Percentiles rank a stretch among this genome's conserved stretches.
Evolutionary conservation across 169 alveolate species (phyloP).

Genomic region (Cardiosporidium cionae): DNA sequence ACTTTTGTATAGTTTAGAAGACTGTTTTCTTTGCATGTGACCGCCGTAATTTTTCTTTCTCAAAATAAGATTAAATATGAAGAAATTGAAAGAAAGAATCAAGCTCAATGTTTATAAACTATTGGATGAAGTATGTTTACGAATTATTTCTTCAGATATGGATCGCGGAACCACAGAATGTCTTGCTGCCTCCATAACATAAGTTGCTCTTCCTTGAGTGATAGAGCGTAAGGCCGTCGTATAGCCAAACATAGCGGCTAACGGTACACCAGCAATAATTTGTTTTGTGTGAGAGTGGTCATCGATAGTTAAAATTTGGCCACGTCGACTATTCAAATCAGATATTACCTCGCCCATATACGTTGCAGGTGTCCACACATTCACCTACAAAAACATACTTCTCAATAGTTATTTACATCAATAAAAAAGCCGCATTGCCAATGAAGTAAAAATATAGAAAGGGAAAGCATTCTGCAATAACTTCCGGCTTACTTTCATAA

Average conservation of each 20-base stretch:
- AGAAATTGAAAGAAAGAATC: too few relatives aligned
- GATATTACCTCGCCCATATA: constrained; percentile 57
- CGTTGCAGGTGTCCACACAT: constrained; percentile 58
- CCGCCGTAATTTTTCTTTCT: too few relatives aligned
- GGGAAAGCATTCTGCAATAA: background rate
- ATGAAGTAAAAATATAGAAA: background rate
- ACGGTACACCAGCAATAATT: constrained; percentile 54
- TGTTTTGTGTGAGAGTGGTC: constrained; percentile 11
- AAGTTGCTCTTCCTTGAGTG: constrained; percentile 73
- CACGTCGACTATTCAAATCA: constrained; percentile 60
- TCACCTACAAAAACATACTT: too few relatives aligned
- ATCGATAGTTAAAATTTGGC: constrained; percentile 19
- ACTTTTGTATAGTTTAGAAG: too few relatives aligned
- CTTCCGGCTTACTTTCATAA: constrained; percentile 63
- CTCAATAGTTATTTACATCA: too few relatives aligned
- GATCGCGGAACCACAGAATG: constrained; percentile 53
- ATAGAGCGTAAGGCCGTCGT: constrained; percentile 62
- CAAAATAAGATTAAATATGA: too few relatives aligned
- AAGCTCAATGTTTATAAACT: background rate
- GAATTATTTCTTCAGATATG: constrained; percentile 13
- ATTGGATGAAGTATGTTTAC: background rate
- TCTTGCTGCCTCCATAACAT: constrained; percentile 63
- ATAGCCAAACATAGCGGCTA: constrained; percentile 68
- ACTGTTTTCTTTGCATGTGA: too few relatives aligned
- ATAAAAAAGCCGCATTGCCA: too few relatives aligned